Percentiles rank a stretch among this genome's conserved stretches.
phyloP scores from a whole-genome alignment of 2,329 filamentous ascomycete genomes.

The Xylariaceae sp. region DNA sequence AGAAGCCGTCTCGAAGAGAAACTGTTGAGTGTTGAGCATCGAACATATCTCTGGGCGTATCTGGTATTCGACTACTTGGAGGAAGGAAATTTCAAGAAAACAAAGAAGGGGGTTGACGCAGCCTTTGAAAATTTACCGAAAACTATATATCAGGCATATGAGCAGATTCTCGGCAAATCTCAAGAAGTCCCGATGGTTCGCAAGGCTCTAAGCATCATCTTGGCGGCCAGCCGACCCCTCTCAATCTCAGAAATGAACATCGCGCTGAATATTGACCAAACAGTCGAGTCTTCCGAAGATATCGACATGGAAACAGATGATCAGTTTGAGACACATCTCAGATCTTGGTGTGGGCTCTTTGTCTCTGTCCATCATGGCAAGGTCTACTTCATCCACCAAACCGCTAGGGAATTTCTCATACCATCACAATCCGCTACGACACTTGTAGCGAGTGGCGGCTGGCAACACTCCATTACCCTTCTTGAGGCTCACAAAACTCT shows the following conservation, averaged over 20 bases:
- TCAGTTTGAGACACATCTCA: constrained; percentile 5
- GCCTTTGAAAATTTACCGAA: constrained; percentile 3
- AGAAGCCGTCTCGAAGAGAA: constrained; percentile 3
- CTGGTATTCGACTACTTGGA: constrained; percentile 14
- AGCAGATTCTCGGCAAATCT: constrained; percentile 7
- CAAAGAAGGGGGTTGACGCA: background rate
- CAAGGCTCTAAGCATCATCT: constrained; percentile 10
- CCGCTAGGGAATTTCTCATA: constrained; percentile 13
- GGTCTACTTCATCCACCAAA: constrained; percentile 14
- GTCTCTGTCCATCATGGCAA: constrained; percentile 7
- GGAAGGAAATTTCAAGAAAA: constrained; percentile 4
- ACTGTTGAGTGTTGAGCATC: constrained; percentile 7
- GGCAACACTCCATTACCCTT: constrained; percentile 11
- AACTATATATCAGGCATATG: constrained; percentile 11
- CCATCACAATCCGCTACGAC: background rate
- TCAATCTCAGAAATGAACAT: constrained; percentile 15
- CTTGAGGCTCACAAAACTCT: constrained; percentile 5
- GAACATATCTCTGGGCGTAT: constrained; percentile 15
- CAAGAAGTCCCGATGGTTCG: constrained; percentile 1
- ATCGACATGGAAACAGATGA: constrained; percentile 8
- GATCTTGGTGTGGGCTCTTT: constrained; percentile 11
- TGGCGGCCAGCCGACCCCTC: constrained; percentile 7
- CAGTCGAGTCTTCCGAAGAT: constrained; percentile 3
- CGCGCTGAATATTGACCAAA: constrained; percentile 3
- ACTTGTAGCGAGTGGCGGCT: background rate